phyloP scores from a whole-genome alignment of 208 protist species.

The Borovskyia barvae region DNA sequence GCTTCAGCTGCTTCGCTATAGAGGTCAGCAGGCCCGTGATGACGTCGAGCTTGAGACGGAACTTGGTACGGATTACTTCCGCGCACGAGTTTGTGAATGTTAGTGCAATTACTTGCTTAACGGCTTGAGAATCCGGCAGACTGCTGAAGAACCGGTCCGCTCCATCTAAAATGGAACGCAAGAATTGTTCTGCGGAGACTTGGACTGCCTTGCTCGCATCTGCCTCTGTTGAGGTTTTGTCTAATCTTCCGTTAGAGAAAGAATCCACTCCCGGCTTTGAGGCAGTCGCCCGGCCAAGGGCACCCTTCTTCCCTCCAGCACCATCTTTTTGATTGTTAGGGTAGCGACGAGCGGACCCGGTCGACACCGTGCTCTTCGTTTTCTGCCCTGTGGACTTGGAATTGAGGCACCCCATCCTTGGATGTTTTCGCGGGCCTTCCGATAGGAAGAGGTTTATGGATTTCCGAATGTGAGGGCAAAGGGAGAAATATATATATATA shows the following conservation, averaged over 20 bases:
- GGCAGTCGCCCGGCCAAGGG: constrained; percentile 3
- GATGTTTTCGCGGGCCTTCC: no score
- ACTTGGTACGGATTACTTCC: constrained; percentile 80
- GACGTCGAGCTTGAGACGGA: constrained; percentile 68
- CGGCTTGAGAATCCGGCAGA: constrained; percentile 45
- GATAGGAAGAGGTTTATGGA: no score
- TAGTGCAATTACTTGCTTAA: constrained; percentile 59
- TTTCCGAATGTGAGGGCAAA: constrained; percentile 4
- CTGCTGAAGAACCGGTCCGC: constrained; percentile 58
- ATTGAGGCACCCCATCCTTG: constrained; percentile 62
- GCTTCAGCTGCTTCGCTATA: constrained; percentile 35
- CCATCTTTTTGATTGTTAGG: constrained; percentile 2
- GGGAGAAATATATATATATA: constrained; percentile 7
- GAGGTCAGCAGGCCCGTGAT: constrained; percentile 34
- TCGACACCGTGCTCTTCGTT: constrained; percentile 6
- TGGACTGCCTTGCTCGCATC: constrained; percentile 21
- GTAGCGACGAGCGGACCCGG: neutral
- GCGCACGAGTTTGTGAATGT: constrained; percentile 83
- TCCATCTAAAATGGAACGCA: constrained; percentile 56
- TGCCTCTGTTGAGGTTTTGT: constrained; percentile 2
- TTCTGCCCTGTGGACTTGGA: constrained; percentile 44
- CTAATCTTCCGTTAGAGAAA: neutral
- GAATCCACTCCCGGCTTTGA: constrained; percentile 1
- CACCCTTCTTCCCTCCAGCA: constrained; percentile 2
- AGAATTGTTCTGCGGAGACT: constrained; percentile 43